Percentiles rank a stretch among this genome's conserved stretches.
phyloP scores from a whole-genome alignment of 805 yeast genomes.

The Saccharomycopsis oosterbeekiorum region DNA sequence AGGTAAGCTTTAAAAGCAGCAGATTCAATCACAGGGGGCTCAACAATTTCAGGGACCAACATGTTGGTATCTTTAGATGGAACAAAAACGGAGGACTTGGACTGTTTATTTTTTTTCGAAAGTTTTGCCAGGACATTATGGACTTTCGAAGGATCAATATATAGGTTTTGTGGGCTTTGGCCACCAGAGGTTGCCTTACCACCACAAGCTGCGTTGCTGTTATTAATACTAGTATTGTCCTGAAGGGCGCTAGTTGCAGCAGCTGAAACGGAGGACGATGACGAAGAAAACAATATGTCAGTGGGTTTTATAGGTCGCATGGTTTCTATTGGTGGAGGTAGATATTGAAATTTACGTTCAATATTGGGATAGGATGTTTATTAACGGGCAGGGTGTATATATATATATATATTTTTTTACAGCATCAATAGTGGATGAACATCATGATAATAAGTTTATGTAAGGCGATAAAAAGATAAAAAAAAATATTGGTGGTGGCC shows the following conservation, averaged over 20 bases:
- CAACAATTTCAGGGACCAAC: conserved; percentile 13
- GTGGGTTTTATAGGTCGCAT: conserved; percentile 9
- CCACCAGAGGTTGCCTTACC: neutral
- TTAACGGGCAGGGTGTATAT: no score
- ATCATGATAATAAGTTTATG: no score
- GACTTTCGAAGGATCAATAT: conserved; percentile 8
- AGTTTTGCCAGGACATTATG: neutral
- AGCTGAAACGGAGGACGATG: neutral
- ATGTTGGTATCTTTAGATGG: conserved; percentile 10
- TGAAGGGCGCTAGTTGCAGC: neutral
- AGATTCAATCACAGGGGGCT: conserved; percentile 16
- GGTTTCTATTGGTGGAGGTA: neutral
- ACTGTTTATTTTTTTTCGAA: neutral
- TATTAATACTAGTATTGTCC: neutral
- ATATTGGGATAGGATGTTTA: no score
- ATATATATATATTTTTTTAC: no score
- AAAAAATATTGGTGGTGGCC: no score
- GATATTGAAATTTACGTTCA: no score
- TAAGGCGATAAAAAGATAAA: no score
- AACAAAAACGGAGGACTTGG: neutral
- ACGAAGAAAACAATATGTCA: conserved; percentile 4
- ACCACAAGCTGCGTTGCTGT: neutral
- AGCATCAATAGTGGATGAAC: no score
- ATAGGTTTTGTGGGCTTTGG: conserved; percentile 11
- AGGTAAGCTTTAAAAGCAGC: conserved; percentile 15